These are phyloP conservation scores for Chaetomiaceae sp. DNA, from an alignment of 2,329 filamentous ascomycete genomes.

Conservation along the genomic window DNA sequence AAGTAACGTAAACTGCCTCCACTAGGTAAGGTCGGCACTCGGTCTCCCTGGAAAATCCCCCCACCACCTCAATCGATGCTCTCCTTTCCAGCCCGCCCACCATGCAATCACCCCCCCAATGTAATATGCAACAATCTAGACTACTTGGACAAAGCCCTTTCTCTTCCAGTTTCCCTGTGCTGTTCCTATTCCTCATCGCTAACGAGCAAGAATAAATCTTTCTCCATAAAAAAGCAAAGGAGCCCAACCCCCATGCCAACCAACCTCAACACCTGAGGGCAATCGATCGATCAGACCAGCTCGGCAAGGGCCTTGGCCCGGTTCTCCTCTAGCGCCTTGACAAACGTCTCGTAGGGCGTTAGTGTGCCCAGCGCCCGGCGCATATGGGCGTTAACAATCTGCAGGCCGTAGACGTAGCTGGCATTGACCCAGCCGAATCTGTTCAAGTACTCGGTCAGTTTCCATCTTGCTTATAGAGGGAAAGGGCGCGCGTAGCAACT, in stretches of 20 bases:
- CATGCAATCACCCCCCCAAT: neutral
- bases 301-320: slow-evolving; percentile 50
- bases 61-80: no score
- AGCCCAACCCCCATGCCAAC: neutral
- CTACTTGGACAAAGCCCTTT: neutral
- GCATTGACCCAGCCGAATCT: slow-evolving; percentile 99
- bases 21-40: no score
- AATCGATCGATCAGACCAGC: slow-evolving; percentile 30
- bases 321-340: slow-evolving; percentile 59
- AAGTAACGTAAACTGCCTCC: no score
- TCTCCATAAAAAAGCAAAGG: neutral
- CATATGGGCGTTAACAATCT: slow-evolving; percentile 85
- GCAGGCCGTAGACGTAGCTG: slow-evolving; percentile 89
- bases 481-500: no score
- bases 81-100: neutral
- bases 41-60: no score
- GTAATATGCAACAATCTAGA: slow-evolving; percentile 13
- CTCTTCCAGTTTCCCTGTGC: neutral
- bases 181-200: neutral
- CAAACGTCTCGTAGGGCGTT: slow-evolving; percentile 80
- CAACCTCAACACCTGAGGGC: neutral
- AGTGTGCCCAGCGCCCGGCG: slow-evolving; percentile 81
- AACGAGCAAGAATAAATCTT: neutral
- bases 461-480: neutral
- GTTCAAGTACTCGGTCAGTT: slow-evolving; percentile 30